Conservation (phyloP, 2,329 filamentous ascomycete species). For the Venturia oleaginea region DNA sequence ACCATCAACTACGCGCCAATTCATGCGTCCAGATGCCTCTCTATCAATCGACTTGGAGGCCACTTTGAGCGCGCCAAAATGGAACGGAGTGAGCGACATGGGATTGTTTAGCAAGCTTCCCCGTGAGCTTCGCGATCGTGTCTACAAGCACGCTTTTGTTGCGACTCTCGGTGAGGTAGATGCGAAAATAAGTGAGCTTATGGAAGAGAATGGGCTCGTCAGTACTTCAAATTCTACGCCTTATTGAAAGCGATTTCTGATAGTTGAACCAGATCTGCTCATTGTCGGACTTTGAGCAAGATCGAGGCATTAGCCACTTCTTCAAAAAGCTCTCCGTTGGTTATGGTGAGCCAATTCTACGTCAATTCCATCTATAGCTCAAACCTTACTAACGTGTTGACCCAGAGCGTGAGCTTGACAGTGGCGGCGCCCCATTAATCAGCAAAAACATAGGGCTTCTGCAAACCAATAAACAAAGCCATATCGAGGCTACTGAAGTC, state of each 20-base stretch:
- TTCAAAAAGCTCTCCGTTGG: background rate
- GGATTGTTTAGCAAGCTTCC: background rate
- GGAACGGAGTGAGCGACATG: background rate
- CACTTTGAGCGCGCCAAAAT: background rate
- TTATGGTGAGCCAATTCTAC: background rate
- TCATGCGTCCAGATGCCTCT: background rate
- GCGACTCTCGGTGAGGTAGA: background rate
- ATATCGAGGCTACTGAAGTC: background rate
- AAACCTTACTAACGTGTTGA: background rate
- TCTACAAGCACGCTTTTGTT: background rate
- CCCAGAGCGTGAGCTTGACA: background rate
- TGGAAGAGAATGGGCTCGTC: background rate
- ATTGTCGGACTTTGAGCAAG: background rate
- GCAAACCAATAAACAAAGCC: background rate
- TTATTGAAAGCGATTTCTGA: background rate
- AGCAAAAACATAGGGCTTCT: background rate
- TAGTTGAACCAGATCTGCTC: background rate
- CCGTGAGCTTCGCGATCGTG: background rate
- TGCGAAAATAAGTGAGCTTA: background rate
- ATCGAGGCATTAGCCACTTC: background rate
- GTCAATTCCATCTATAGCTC: background rate
- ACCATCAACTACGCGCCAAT: background rate
- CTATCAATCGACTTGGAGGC: background rate
- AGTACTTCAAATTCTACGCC: background rate
- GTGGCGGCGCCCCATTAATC: background rate